Conservation (phyloP, 1,284 basidiomycete species). For the Cutaneotrichosporon sp. region DNA sequence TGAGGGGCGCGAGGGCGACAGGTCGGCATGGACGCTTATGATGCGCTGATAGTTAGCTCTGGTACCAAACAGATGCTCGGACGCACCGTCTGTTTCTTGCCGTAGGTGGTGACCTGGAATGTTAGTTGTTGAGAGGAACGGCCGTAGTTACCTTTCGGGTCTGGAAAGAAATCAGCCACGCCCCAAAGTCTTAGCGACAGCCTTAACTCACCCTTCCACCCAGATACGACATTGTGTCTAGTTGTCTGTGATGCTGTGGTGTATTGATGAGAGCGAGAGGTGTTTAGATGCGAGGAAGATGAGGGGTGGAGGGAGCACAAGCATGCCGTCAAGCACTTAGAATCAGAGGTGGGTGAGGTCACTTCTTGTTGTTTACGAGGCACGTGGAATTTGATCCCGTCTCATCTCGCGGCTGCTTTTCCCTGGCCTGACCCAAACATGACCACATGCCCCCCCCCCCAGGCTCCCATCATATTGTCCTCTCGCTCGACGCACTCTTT, state of each 20-base stretch:
- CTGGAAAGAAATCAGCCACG: conserved; percentile 44
- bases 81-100: conserved; percentile 45
- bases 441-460: not conserved
- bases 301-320: not conserved
- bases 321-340: not conserved
- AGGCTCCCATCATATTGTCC: not conserved
- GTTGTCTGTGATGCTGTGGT: not conserved
- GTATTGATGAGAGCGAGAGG: not conserved
- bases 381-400: conserved; percentile 20
- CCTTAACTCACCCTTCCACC: conserved; percentile 33
- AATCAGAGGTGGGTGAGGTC: too few species aligned
- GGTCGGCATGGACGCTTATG: conserved; percentile 41
- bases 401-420: not conserved
- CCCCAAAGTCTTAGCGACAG: not conserved
- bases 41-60: conserved; percentile 31
- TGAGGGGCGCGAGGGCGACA: conserved; percentile 16
- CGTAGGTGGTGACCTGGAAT: conserved; percentile 49
- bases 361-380: conserved; percentile 6
- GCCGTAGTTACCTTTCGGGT: conserved; percentile 40
- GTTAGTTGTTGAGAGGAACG: conserved; percentile 9
- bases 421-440: conserved; percentile 1
- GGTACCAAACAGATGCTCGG: not conserved
- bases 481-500: not conserved
- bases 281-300: not conserved
- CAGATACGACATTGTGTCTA: conserved; percentile 31